A percentile compares a stretch with the other conserved stretches of the same genome.
Evolutionary conservation across 306 rosid genomes (phyloP).

Genomic region (Cicer judaicum): DNA sequence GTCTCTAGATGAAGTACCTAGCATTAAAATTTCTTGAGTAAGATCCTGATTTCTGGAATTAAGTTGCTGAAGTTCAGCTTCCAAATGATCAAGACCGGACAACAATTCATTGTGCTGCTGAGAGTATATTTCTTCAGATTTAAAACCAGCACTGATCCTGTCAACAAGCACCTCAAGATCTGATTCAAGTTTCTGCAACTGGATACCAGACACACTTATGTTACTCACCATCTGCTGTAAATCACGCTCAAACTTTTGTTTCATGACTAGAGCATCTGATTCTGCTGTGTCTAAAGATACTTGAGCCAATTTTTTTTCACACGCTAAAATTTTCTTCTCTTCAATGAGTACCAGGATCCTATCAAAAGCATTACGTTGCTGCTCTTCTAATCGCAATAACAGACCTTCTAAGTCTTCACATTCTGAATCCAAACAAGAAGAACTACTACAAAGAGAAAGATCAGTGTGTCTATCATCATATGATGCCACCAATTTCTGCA

Average conservation of each 20-base stretch:
- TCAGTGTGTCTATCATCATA: conserved; percentile 49
- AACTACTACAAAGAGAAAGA: conserved; percentile 52
- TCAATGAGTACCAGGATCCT: conserved; percentile 66
- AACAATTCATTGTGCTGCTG: conserved; percentile 66
- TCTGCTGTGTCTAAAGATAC: conserved; percentile 59
- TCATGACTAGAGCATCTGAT: conserved; percentile 64
- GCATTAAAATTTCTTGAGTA: conserved; percentile 58
- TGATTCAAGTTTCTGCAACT: conserved; percentile 71
- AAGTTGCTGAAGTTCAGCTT: conserved; percentile 75
- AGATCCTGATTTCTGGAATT: conserved; percentile 67
- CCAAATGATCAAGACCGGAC: conserved; percentile 64
- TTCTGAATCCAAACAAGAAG: conserved; percentile 53
- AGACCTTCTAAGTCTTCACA: conserved; percentile 57
- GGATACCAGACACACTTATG: conserved; percentile 58
- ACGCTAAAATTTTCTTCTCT: conserved; percentile 61
- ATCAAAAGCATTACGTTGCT: conserved; percentile 60
- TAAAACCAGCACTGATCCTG: conserved; percentile 56
- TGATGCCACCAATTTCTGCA: conserved; percentile 65
- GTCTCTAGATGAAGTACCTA: conserved; percentile 58
- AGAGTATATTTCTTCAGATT: conserved; percentile 64
- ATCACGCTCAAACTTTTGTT: conserved; percentile 63
- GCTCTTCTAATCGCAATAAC: conserved; percentile 66
- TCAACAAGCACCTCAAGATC: conserved; percentile 68
- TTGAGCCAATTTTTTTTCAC: conserved; percentile 63
- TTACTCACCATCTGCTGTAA: conserved; percentile 53